Percentiles rank a stretch among this genome's conserved stretches.
phyloP scores from a whole-genome alignment of 129 eudicot genomes.

The Flaveria robusta region DNA sequence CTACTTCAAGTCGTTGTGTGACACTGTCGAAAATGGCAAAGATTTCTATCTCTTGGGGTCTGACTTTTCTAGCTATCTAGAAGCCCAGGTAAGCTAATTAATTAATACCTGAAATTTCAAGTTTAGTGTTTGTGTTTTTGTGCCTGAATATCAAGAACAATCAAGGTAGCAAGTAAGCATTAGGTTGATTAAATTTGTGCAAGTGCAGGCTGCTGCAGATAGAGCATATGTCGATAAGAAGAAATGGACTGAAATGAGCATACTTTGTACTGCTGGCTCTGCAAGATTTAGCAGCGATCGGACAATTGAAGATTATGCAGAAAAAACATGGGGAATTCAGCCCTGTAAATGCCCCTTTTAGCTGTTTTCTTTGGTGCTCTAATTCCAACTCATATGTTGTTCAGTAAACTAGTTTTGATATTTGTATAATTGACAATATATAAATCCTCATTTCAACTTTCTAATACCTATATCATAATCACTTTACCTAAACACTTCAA shows the following conservation, averaged over 20 bases:
- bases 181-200: constrained; percentile 4
- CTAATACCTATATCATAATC: not conserved
- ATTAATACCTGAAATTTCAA: not conserved
- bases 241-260: constrained; percentile 60
- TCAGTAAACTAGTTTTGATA: constrained; percentile 22
- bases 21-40: constrained; percentile 47
- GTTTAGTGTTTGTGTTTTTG: constrained; percentile 7
- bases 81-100: constrained; percentile 52
- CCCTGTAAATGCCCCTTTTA: constrained; percentile 64
- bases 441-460: not conserved
- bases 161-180: not conserved
- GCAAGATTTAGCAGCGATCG: constrained; percentile 63
- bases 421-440: constrained; percentile 21
- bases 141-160: not conserved
- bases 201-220: constrained; percentile 55
- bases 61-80: constrained; percentile 61
- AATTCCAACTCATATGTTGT: constrained; percentile 21
- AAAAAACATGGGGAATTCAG: constrained; percentile 55
- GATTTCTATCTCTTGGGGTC: constrained; percentile 63
- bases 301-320: constrained; percentile 58
- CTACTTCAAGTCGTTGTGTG: constrained; percentile 58
- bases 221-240: constrained; percentile 49
- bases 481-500: not conserved
- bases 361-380: constrained; percentile 26
- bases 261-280: constrained; percentile 54